phyloP scores from a whole-genome alignment of 306 rosid species.

The Ochetophila trinervis region DNA sequence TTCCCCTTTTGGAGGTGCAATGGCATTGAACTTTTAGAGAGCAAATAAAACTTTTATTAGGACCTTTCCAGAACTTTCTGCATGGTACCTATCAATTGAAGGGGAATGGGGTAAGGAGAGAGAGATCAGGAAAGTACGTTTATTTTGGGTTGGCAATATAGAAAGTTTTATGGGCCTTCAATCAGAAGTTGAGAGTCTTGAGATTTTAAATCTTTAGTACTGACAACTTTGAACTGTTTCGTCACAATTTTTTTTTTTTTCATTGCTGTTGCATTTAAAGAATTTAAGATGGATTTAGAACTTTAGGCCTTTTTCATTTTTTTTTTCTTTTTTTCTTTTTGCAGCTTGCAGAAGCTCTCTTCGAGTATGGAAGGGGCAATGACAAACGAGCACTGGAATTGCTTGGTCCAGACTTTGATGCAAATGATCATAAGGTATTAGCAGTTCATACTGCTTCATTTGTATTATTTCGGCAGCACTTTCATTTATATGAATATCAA shows the following conservation, averaged over 20 bases:
- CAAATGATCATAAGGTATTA: slow-evolving; percentile 59
- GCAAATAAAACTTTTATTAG: not conserved
- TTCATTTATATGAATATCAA: not conserved
- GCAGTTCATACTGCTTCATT: slow-evolving; percentile 11
- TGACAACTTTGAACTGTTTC: not conserved
- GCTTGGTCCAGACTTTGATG: slow-evolving; percentile 75
- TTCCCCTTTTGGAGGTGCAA: not conserved
- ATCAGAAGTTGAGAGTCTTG: not conserved
- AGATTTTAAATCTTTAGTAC: not conserved
- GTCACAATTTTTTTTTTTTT: not conserved
- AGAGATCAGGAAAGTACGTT: not conserved
- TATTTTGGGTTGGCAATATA: not conserved
- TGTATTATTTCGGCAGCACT: not conserved
- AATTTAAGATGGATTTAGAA: slow-evolving; percentile 1
- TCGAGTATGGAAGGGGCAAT: slow-evolving; percentile 68
- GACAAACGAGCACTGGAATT: slow-evolving; percentile 51
- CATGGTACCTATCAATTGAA: not conserved
- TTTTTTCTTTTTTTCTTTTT: not conserved
- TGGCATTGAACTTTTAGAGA: not conserved
- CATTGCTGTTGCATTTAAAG: not conserved
- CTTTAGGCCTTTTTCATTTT: not conserved
- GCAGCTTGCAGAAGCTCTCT: slow-evolving; percentile 89
- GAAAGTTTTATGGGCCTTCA: not conserved
- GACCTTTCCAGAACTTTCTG: not conserved
- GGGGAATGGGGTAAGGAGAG: not conserved